Evolutionary conservation across 2,329 filamentous ascomycete species (phyloP).

Genomic region (Fonsecaea nubica): DNA sequence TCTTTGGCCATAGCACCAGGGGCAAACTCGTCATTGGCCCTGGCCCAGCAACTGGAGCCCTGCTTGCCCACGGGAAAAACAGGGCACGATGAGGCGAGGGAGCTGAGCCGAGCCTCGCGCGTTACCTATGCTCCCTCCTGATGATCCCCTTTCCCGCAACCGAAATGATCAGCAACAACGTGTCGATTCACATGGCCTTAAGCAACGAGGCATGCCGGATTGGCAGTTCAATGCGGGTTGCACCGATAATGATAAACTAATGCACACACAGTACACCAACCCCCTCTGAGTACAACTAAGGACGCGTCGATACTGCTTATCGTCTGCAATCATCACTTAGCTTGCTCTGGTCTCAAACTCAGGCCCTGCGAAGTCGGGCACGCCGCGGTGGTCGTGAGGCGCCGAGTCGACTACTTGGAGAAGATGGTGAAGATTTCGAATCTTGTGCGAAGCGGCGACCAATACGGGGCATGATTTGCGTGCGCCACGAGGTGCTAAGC

Average conservation of each 20-base stretch:
- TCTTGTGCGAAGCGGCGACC: slow-evolving; percentile 1
- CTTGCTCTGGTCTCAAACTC: slow-evolving; percentile 5
- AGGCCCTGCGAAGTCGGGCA: not conserved
- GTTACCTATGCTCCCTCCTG: slow-evolving; percentile 10
- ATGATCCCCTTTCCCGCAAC: slow-evolving; percentile 13
- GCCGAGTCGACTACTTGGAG: not conserved
- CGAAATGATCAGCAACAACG: slow-evolving; percentile 19
- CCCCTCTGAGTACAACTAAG: not conserved
- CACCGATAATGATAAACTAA: not conserved
- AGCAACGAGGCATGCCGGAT: slow-evolving; percentile 9
- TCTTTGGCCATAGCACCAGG: not conserved
- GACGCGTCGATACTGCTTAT: not conserved
- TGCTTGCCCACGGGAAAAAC: slow-evolving; percentile 6
- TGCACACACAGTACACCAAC: not conserved
- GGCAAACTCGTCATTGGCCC: slow-evolving; percentile 10
- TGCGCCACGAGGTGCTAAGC: slow-evolving; percentile 16
- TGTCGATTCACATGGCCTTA: not conserved
- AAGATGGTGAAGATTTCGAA: slow-evolving; percentile 3
- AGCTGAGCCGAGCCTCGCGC: slow-evolving; percentile 10
- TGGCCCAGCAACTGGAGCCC: not conserved
- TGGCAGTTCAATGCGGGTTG: slow-evolving; percentile 9
- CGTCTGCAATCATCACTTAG: slow-evolving; percentile 11
- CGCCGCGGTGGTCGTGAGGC: not conserved
- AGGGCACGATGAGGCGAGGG: slow-evolving; percentile 6
- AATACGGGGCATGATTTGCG: slow-evolving; percentile 12